phyloP scores from a whole-genome alignment of 2,329 filamentous ascomycete species.

The Xylaria sp. region DNA sequence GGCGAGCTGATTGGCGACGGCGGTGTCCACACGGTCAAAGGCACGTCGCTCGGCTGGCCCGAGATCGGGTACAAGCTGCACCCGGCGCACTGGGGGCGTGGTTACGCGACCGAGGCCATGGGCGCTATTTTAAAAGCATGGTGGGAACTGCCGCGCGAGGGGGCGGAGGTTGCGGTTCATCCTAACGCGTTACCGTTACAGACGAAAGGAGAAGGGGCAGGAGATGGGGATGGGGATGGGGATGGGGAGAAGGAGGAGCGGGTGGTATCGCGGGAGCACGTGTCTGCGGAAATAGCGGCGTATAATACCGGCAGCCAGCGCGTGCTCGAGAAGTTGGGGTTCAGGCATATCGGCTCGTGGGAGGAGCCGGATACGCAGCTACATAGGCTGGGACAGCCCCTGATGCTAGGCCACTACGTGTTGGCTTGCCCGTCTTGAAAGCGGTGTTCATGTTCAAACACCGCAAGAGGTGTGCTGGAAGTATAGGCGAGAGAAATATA shows the following conservation, averaged over 20 bases:
- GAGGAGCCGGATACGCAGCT: slow-evolving; percentile 44
- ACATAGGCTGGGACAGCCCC: slow-evolving; percentile 41
- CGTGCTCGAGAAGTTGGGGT: slow-evolving; percentile 46
- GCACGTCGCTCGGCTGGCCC: slow-evolving; percentile 41
- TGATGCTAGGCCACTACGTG: slow-evolving; percentile 38
- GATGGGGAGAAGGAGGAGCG: not conserved
- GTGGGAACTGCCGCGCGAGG: slow-evolving; percentile 41
- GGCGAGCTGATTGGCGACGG: slow-evolving; percentile 49
- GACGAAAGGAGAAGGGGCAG: not conserved
- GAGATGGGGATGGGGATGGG: not conserved
- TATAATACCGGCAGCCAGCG: slow-evolving; percentile 42
- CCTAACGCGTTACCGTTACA: slow-evolving; percentile 18
- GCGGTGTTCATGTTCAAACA: not conserved
- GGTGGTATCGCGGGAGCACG: slow-evolving; percentile 28
- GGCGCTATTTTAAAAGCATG: slow-evolving; percentile 40
- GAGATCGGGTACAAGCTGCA: slow-evolving; percentile 45
- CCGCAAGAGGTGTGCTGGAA: not conserved
- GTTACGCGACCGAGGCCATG: slow-evolving; percentile 45
- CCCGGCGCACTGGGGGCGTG: slow-evolving; percentile 42
- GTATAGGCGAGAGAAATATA: not conserved
- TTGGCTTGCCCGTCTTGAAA: slow-evolving; percentile 23
- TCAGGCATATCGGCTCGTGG: slow-evolving; percentile 44
- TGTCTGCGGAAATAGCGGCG: slow-evolving; percentile 41
- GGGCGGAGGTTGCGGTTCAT: slow-evolving; percentile 20
- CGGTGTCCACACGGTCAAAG: slow-evolving; percentile 43